A percentile compares a stretch with the other conserved stretches of the same genome.
Conservation (phyloP, 768 basidiomycete genomes). For the Lanmaoa pseudosensibilis region DNA sequence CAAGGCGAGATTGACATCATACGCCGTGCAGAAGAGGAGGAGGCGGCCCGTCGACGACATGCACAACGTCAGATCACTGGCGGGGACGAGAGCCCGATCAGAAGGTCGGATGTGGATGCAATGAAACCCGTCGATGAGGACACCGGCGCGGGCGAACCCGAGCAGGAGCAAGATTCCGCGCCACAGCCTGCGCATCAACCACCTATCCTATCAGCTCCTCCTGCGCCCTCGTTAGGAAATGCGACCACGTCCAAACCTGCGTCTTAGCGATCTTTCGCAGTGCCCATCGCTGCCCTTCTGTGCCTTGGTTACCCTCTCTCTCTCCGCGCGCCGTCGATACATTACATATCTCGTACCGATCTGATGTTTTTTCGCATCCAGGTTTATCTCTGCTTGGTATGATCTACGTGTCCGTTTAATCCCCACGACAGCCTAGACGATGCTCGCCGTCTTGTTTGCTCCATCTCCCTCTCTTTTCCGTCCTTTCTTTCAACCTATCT, state of each 20-base stretch:
- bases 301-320: background rate
- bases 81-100: constrained; percentile 9
- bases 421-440: constrained; percentile 5
- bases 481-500: background rate
- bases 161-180: constrained; percentile 1
- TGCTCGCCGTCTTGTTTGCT: constrained; percentile 1
- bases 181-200: constrained; percentile 24
- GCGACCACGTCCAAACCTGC: constrained; percentile 16
- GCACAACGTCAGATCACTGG: constrained; percentile 12
- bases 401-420: constrained; percentile 4
- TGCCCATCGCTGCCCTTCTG: background rate
- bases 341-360: background rate
- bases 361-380: background rate
- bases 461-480: background rate
- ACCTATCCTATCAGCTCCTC: constrained; percentile 36
- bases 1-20: constrained; percentile 90
- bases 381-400: constrained; percentile 5
- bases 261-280: background rate
- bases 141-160: constrained; percentile 7
- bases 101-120: constrained; percentile 44
- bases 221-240: constrained; percentile 13
- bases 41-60: constrained; percentile 30
- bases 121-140: constrained; percentile 78
- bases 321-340: background rate
- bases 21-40: constrained; percentile 58